Percentiles rank a stretch among this genome's conserved stretches.
Evolutionary conservation across 768 basidiomycete genomes (phyloP).

Genomic region (Rhizopogon vesiculosus): DNA sequence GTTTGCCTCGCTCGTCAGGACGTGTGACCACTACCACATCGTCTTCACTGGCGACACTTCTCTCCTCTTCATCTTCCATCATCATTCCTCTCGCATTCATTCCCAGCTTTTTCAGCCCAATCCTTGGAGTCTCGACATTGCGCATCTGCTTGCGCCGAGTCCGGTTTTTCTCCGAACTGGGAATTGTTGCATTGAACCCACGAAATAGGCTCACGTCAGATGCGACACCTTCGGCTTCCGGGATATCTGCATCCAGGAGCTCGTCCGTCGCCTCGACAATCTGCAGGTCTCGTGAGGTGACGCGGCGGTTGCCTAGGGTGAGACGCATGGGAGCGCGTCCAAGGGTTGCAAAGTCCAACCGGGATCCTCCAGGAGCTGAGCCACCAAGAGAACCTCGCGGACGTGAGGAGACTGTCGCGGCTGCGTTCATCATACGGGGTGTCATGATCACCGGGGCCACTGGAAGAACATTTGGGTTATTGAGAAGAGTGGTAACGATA

Average conservation of each 20-base stretch:
- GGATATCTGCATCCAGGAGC: slow-evolving; percentile 64
- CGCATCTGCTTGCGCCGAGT: slow-evolving; percentile 74
- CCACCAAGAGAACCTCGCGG: slow-evolving; percentile 30
- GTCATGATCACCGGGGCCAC: slow-evolving; percentile 92
- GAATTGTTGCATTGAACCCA: slow-evolving; percentile 94
- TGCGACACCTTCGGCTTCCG: slow-evolving; percentile 68
- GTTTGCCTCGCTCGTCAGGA: slow-evolving; percentile 24
- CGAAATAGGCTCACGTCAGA: slow-evolving; percentile 76
- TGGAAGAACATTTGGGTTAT: slow-evolving; percentile 22
- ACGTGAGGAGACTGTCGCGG: slow-evolving; percentile 62
- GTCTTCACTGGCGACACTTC: slow-evolving; percentile 70
- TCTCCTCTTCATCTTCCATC: slow-evolving; percentile 34
- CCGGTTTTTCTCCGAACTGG: slow-evolving; percentile 78
- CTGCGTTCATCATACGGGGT: slow-evolving; percentile 71
- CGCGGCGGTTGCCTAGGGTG: slow-evolving; percentile 56
- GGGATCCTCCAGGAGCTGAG: slow-evolving; percentile 24
- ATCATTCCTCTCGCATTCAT: slow-evolving; percentile 72
- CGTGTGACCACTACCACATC: slow-evolving; percentile 62
- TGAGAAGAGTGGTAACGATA: neutral
- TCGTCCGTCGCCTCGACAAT: slow-evolving; percentile 81
- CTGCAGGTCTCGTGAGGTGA: slow-evolving; percentile 81
- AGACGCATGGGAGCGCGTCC: slow-evolving; percentile 75
- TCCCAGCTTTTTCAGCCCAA: slow-evolving; percentile 78
- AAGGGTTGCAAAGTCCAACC: slow-evolving; percentile 70
- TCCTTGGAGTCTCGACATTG: slow-evolving; percentile 67